Percentiles rank a stretch among this genome's conserved stretches.
phyloP scores from a whole-genome alignment of 2,329 filamentous ascomycete species.

The Diplodia scrobiculata region DNA sequence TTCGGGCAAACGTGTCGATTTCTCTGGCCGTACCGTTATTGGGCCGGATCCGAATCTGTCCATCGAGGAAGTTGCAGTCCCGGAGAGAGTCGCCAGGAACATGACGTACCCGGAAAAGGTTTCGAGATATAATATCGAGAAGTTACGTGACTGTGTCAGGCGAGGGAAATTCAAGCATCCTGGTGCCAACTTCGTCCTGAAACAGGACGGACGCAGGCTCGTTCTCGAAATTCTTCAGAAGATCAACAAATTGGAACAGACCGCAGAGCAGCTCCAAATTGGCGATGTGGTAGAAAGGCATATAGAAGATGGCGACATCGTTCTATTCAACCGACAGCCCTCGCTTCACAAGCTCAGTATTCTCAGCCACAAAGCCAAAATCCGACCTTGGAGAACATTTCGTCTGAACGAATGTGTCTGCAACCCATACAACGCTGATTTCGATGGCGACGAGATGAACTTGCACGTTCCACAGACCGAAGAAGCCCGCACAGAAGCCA shows the following conservation, averaged over 20 bases:
- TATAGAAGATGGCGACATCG: slow-evolving; percentile 91
- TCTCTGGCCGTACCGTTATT: slow-evolving; percentile 96
- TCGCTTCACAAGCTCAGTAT: slow-evolving; percentile 99
- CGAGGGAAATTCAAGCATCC: slow-evolving; percentile 81
- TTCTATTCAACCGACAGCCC: slow-evolving; percentile 96
- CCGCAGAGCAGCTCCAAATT: slow-evolving; percentile 73
- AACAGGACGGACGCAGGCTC: slow-evolving; percentile 70
- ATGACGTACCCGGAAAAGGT: slow-evolving; percentile 93
- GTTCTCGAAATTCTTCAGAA: slow-evolving; percentile 62
- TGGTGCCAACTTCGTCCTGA: slow-evolving; percentile 80
- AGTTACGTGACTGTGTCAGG: slow-evolving; percentile 70
- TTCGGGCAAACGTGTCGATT: slow-evolving; percentile 97
- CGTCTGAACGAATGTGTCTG: slow-evolving; percentile 97
- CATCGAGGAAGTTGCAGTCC: slow-evolving; percentile 92
- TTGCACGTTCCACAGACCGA: slow-evolving; percentile 97
- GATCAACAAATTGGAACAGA: slow-evolving; percentile 68
- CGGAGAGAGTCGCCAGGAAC: slow-evolving; percentile 88
- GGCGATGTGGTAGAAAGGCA: slow-evolving; percentile 94
- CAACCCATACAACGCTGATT: slow-evolving; percentile 97
- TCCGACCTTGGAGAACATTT: slow-evolving; percentile 93
- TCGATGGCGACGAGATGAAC: slow-evolving; percentile 99
- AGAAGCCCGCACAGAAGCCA: slow-evolving; percentile 91
- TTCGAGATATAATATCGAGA: slow-evolving; percentile 80
- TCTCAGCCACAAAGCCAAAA: slow-evolving; percentile 90
- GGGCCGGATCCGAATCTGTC: slow-evolving; percentile 93